Conservation (phyloP, 805 yeast species). For the Komagataella phaffii region DNA sequence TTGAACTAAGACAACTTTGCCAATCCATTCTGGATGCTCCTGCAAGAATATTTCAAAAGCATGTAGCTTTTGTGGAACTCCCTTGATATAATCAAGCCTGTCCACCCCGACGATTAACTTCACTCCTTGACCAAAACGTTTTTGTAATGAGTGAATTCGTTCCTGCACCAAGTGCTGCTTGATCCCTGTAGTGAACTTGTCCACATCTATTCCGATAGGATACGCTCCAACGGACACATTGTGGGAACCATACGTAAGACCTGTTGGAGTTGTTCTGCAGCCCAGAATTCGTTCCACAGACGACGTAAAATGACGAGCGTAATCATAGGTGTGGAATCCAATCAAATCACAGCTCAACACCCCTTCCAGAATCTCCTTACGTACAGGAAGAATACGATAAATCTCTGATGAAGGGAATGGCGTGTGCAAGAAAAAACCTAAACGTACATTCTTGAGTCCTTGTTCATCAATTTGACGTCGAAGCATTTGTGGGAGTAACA, state of each 20-base stretch:
- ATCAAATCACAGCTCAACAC: slow-evolving; percentile 87
- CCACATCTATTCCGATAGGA: slow-evolving; percentile 98
- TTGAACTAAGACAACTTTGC: slow-evolving; percentile 89
- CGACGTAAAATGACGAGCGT: slow-evolving; percentile 89
- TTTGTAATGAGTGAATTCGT: slow-evolving; percentile 48
- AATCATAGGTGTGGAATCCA: slow-evolving; percentile 98
- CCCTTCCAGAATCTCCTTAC: slow-evolving; percentile 84
- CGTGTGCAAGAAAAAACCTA: slow-evolving; percentile 93
- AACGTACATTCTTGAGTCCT: slow-evolving; percentile 40
- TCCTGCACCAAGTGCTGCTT: slow-evolving; percentile 45
- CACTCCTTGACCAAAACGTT: slow-evolving; percentile 54
- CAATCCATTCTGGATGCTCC: slow-evolving; percentile 97
- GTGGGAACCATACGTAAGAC: slow-evolving; percentile 66
- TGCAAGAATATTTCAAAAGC: slow-evolving; percentile 88
- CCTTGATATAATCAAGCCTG: slow-evolving; percentile 91
- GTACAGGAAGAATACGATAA: slow-evolving; percentile 88
- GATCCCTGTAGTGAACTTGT: slow-evolving; percentile 74
- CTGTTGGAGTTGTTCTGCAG: slow-evolving; percentile 80
- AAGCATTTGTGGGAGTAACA: slow-evolving; percentile 86
- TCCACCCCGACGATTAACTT: slow-evolving; percentile 95
- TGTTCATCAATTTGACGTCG: slow-evolving; percentile 42
- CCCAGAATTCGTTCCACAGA: slow-evolving; percentile 77
- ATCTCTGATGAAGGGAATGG: slow-evolving; percentile 98
- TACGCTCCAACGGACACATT: slow-evolving; percentile 86
- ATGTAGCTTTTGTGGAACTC: slow-evolving; percentile 94